Conservation (phyloP, 2,329 filamentous ascomycete genomes). For the Byssoonygena ceratinophila region DNA sequence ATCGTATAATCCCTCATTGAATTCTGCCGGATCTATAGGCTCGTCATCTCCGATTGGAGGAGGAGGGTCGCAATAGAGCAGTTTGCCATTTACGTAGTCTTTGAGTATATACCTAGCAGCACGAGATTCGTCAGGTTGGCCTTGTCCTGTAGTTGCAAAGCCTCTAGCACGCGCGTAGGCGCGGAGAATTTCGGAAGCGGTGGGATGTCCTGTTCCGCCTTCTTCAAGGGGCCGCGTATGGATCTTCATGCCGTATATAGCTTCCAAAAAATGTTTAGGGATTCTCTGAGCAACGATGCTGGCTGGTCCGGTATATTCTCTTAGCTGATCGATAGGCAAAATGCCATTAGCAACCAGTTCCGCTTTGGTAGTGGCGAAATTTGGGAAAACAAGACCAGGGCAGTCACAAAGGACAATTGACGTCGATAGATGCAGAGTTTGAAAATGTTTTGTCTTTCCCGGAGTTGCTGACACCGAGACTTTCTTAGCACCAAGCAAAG, state of each 20-base stretch:
- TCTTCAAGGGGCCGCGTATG: slow-evolving; percentile 70
- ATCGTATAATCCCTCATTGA: slow-evolving; percentile 86
- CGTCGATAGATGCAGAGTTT: slow-evolving; percentile 89
- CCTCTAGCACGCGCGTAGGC: slow-evolving; percentile 83
- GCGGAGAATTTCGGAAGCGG: slow-evolving; percentile 69
- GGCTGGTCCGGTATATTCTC: slow-evolving; percentile 81
- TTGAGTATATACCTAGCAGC: slow-evolving; percentile 85
- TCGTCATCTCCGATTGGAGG: slow-evolving; percentile 46
- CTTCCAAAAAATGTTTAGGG: slow-evolving; percentile 79
- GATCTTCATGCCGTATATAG: slow-evolving; percentile 88
- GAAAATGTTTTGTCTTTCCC: slow-evolving; percentile 98
- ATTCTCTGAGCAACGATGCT: slow-evolving; percentile 74
- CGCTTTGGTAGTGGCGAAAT: slow-evolving; percentile 19
- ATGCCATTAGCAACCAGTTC: slow-evolving; percentile 89
- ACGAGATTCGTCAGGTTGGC: slow-evolving; percentile 85
- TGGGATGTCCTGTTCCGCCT: slow-evolving; percentile 79
- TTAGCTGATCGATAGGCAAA: slow-evolving; percentile 88
- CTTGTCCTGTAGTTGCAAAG: slow-evolving; percentile 78
- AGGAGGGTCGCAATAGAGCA: slow-evolving; percentile 83
- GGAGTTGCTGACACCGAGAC: slow-evolving; percentile 95
- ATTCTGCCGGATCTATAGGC: slow-evolving; percentile 58
- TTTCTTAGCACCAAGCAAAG: slow-evolving; percentile 95
- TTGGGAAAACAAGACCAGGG: slow-evolving; percentile 78
- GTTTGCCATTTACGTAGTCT: slow-evolving; percentile 93
- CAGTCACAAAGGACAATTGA: slow-evolving; percentile 92